Percentiles rank a stretch among this genome's conserved stretches.
These are phyloP conservation scores for Polytrichum formosum DNA, from an alignment of 225 moss, liverwort and hornwort species.

Conservation along the genomic window DNA sequence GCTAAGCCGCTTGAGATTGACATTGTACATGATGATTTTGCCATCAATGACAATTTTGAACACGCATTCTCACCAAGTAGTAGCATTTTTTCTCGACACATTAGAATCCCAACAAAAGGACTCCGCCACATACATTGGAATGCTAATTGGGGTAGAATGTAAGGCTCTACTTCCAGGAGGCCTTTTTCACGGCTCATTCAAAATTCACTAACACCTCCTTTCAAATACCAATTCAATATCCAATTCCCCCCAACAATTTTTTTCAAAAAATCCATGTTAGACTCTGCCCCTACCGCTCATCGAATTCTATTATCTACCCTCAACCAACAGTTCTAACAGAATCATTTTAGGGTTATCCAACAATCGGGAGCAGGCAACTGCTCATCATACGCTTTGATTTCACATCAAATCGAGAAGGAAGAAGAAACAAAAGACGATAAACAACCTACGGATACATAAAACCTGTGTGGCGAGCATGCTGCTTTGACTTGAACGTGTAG, in stretches of 20 bases:
- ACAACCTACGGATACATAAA: constrained; percentile 58
- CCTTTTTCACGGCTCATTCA: neutral
- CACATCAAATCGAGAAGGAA: neutral
- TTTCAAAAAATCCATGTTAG: neutral
- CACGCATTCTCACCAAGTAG: too few species aligned
- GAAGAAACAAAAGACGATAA: neutral
- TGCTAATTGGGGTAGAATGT: too few species aligned
- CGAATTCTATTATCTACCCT: neutral
- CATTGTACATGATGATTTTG: too few species aligned
- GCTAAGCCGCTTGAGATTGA: too few species aligned
- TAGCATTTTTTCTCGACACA: too few species aligned
- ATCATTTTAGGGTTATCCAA: too few species aligned
- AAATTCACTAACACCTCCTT: neutral
- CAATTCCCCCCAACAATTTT: neutral
- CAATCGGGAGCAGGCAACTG: too few species aligned
- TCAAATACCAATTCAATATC: neutral
- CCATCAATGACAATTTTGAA: too few species aligned
- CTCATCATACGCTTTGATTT: neutral
- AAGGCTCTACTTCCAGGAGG: too few species aligned
- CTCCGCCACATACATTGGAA: too few species aligned
- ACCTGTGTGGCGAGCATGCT: constrained; percentile 35
- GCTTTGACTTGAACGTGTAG: too few species aligned
- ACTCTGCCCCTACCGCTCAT: neutral
- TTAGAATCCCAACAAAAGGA: too few species aligned
- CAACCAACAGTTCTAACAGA: neutral